phyloP scores from a whole-genome alignment of 495 filamentous ascomycete genomes.

The Friedmanniomyces simplex region DNA sequence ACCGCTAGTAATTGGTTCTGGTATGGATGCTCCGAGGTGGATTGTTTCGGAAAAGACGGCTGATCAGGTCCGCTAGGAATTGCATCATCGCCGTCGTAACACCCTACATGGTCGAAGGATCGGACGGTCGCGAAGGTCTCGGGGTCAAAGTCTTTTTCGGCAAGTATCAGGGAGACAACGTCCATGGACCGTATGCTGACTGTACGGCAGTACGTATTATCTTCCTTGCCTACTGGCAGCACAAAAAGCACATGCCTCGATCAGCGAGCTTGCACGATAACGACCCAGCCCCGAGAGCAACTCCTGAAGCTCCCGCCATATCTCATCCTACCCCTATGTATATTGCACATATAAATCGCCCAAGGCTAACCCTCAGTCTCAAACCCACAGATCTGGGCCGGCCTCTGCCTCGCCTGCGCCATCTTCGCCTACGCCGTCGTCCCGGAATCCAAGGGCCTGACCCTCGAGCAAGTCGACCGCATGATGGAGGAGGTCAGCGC shows the following conservation, averaged over 20 bases:
- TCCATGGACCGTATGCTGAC: too few relatives aligned
- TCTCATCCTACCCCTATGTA: too few relatives aligned
- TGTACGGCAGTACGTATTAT: too few relatives aligned
- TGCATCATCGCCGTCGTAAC: slow-evolving; percentile 59
- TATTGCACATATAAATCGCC: too few relatives aligned
- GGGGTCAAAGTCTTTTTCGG: slow-evolving; percentile 64
- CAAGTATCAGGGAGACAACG: too few relatives aligned
- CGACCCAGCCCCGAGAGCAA: too few relatives aligned
- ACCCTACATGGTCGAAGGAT: slow-evolving; percentile 62
- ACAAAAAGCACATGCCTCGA: too few relatives aligned
- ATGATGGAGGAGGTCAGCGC: slow-evolving; percentile 79
- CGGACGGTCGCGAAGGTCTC: slow-evolving; percentile 47
- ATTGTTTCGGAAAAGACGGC: slow-evolving; percentile 4
- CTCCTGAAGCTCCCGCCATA: too few relatives aligned
- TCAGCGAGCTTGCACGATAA: too few relatives aligned
- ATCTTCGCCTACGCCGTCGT: slow-evolving; percentile 59
- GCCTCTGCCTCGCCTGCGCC: slow-evolving; percentile 38
- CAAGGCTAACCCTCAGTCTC: too few relatives aligned
- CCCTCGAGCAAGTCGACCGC: slow-evolving; percentile 79
- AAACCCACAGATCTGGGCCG: slow-evolving; percentile 34
- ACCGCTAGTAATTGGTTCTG: slow-evolving; percentile 85
- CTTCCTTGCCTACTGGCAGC: too few relatives aligned
- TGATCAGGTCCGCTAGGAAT: background rate
- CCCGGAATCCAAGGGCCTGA: slow-evolving; percentile 40
- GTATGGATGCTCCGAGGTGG: slow-evolving; percentile 35